Conservation (phyloP, 768 basidiomycete species). For the Tulasnella sp. region DNA sequence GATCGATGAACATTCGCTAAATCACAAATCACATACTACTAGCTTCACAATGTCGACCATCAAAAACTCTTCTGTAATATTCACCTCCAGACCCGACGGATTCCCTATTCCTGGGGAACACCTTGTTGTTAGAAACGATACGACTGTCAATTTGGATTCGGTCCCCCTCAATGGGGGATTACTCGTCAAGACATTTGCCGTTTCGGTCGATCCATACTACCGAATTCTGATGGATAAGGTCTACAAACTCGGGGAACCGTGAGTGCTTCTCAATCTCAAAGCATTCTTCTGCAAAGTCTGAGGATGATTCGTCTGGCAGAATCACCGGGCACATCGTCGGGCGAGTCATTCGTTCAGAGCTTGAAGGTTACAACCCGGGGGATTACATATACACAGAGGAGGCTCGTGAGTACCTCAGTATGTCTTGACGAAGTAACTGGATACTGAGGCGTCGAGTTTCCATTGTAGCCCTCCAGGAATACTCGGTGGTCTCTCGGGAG, state of each 20-base stretch:
- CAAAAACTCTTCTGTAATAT: not conserved
- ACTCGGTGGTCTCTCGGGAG: not conserved
- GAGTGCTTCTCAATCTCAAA: not conserved
- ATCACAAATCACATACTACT: not conserved
- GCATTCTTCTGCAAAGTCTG: too few species aligned
- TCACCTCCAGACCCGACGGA: not conserved
- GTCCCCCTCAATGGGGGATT: constrained; percentile 31
- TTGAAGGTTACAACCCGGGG: not conserved
- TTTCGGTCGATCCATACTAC: constrained; percentile 31
- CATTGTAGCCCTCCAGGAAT: not conserved
- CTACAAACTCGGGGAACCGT: not conserved
- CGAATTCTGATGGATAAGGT: constrained; percentile 7
- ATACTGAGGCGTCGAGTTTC: not conserved
- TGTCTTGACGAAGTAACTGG: not conserved
- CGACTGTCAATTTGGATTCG: constrained; percentile 20
- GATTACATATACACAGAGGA: not conserved
- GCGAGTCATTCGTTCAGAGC: not conserved
- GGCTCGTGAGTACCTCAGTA: not conserved
- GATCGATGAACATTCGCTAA: not conserved
- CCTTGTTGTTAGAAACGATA: not conserved
- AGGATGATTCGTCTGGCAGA: not conserved
- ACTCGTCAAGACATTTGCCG: constrained; percentile 25
- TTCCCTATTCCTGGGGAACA: not conserved
- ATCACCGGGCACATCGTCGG: not conserved
- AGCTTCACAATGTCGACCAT: not conserved